phyloP scores from a whole-genome alignment of 768 basidiomycete genomes.

The Lepiota venenata region DNA sequence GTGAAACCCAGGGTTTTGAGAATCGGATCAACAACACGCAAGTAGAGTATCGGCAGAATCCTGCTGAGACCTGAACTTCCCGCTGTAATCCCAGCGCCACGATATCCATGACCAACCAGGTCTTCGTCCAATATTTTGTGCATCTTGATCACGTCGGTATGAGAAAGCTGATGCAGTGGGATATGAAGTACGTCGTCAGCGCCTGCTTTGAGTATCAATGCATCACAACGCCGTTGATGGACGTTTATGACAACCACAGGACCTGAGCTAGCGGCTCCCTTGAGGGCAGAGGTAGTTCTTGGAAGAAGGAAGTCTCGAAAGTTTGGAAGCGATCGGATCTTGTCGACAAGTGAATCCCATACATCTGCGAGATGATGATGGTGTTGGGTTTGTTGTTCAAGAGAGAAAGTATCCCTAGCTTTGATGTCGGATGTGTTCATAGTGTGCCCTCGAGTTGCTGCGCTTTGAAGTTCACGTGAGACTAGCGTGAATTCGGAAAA shows the following conservation, averaged over 20 bases:
- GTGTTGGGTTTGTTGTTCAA: slow-evolving; percentile 14
- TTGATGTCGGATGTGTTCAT: no score
- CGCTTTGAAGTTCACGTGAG: no score
- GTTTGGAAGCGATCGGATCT: slow-evolving; percentile 11
- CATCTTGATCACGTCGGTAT: neutral
- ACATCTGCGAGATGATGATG: slow-evolving; percentile 17
- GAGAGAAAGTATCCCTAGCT: neutral
- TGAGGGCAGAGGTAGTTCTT: slow-evolving; percentile 1
- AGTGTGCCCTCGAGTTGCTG: no score
- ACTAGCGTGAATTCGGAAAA: no score
- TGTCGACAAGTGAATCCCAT: slow-evolving; percentile 15
- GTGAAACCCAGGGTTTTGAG: neutral
- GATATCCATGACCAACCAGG: neutral
- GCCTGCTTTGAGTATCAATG: slow-evolving; percentile 14
- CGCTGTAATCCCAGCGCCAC: no score
- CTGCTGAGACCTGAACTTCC: no score
- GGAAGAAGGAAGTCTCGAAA: slow-evolving; percentile 22
- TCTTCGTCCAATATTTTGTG: neutral
- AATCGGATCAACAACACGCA: neutral
- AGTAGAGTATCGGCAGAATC: neutral
- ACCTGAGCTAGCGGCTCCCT: slow-evolving; percentile 13
- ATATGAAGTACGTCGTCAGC: slow-evolving; percentile 11
- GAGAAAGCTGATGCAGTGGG: neutral
- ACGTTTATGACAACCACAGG: slow-evolving; percentile 20
- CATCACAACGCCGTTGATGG: slow-evolving; percentile 18